Percentiles rank a stretch among this genome's conserved stretches.
These are phyloP conservation scores for Nicotiana rustica DNA, from an alignment of 305 asterid species.

Conservation along the genomic window DNA sequence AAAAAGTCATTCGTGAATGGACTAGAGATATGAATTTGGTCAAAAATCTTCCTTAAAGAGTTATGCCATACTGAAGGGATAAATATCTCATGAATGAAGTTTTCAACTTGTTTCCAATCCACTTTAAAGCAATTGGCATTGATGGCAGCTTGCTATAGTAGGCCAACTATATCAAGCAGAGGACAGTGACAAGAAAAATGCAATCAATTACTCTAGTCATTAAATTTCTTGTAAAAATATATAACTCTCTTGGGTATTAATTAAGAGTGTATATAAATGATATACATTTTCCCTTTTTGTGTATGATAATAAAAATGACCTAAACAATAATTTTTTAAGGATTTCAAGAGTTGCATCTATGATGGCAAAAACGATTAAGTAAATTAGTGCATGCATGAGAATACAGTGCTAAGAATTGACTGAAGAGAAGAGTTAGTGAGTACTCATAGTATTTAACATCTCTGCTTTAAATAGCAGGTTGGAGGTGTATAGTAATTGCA, in stretches of 20 bases:
- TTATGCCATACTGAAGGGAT: conserved; percentile 21
- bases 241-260: neutral
- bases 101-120: conserved; percentile 23
- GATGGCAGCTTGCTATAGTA: conserved; percentile 2
- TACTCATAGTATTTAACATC: conserved; percentile 30
- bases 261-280: neutral
- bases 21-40: neutral
- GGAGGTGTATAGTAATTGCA: conserved; percentile 50
- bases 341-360: neutral
- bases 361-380: conserved; percentile 23
- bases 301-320: neutral
- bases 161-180: conserved; percentile 24
- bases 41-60: conserved; percentile 23
- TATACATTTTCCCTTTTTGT: neutral
- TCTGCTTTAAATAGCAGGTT: conserved; percentile 41
- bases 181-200: conserved; percentile 26
- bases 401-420: conserved; percentile 33
- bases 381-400: conserved; percentile 35
- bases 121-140: conserved; percentile 17
- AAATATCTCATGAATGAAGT: conserved; percentile 23
- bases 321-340: too few species aligned
- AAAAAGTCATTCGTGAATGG: neutral
- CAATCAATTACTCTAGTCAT: neutral
- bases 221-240: neutral
- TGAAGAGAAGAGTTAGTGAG: conserved; percentile 45